phyloP scores from a whole-genome alignment of 2,329 filamentous ascomycete genomes.

The Colletotrichum graminicola region DNA sequence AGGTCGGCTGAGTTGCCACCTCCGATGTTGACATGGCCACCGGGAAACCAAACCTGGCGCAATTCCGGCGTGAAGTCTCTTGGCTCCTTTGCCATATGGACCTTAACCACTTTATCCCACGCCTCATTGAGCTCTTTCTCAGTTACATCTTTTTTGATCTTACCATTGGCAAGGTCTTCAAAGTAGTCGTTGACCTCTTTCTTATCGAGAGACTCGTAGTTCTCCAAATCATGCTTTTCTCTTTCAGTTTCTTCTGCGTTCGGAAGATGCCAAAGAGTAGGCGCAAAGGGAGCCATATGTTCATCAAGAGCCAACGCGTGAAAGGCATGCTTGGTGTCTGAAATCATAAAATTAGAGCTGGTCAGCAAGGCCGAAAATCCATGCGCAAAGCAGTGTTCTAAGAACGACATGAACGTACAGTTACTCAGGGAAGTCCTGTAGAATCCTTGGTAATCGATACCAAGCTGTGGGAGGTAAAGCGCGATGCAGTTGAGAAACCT shows the following conservation, averaged over 20 bases:
- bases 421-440: slow-evolving; percentile 20
- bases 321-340: slow-evolving; percentile 20
- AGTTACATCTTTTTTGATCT: background rate
- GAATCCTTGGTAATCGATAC: slow-evolving; percentile 22
- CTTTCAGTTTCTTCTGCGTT: background rate
- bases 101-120: slow-evolving; percentile 1
- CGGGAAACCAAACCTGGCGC: slow-evolving; percentile 35
- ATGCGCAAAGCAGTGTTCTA: rapidly evolving
- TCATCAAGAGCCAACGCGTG: slow-evolving; percentile 31
- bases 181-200: background rate
- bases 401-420: background rate
- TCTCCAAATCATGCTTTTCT: background rate
- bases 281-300: slow-evolving; percentile 1
- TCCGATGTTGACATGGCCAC: slow-evolving; percentile 28
- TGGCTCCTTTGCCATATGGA: background rate
- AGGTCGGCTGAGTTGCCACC: slow-evolving; percentile 19
- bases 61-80: background rate
- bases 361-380: background rate
- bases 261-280: slow-evolving; percentile 18
- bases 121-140: background rate
- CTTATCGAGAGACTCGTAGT: background rate
- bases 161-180: background rate
- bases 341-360: background rate
- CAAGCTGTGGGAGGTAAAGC: background rate
- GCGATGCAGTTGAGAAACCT: background rate